Evolutionary conservation across 1,139 yeast genomes (phyloP), one percentile per base, ranked within the genome.

Genomic region (Eremothecium coryli): DNA sequence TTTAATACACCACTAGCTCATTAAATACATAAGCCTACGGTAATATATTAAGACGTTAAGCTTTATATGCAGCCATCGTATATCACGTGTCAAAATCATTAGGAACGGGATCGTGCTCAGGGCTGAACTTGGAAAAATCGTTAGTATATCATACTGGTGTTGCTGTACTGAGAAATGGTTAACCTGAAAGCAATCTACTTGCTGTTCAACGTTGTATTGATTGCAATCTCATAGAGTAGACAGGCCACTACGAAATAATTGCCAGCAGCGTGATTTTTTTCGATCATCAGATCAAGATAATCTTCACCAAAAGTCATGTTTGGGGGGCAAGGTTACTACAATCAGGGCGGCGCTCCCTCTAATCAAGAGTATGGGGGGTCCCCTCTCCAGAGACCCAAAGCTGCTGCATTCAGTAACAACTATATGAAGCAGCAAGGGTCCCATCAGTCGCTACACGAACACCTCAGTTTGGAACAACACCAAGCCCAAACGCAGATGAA

Each of bases 391-490:
- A 56, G 56, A 23, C 54, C 57, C 11, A 48, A 55, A 9, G 40
- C 40, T 21, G 46, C 49, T 9, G 54, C 47, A 34, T 60, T 61
- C 34, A 54, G 61, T 32, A 37, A 51, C 5, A 58, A 52, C 31
- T 61, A 61, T 35, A 48, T 59, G 56, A 54, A 52, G 31, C 56
- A 49, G 31, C 65, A 61, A 37, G 56, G 54, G 17, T 61, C 65
- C 1, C 63, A 60, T 13, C 64, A 54, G 26, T 61, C 65, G 2
- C 39, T 61, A 13, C 62, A 60, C 32, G 63, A 57, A 13, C 60
- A 55, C 26, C 32, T 51, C 11, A 39, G 42, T 17, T 45, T 45
- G 18, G 47, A 45, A 16, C 50, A 48, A 21, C 46, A 39, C 26
- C 36, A 32, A 13, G 32, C 26, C 14, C 35, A 26, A 26, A 25